Base-by-base conservation (phyloP, 1,284 basidiomycete genomes). In the Ceratobasidium theobromae region DNA sequence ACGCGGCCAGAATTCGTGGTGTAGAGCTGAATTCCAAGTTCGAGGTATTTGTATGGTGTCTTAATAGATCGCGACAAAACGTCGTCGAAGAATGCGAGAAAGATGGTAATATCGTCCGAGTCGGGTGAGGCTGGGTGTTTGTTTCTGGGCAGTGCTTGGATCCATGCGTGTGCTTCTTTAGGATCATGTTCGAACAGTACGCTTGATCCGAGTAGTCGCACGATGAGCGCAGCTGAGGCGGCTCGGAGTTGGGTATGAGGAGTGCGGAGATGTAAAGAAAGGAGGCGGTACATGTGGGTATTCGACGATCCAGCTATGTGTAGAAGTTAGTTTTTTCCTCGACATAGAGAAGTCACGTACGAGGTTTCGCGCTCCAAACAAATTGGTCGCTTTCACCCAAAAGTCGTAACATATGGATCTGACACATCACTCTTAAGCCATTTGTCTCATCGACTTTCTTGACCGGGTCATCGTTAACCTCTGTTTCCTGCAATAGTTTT, bases 11-110 rank as follows among this genome's bases (percentile, higher is more conserved):
- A 33, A 16, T 16, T 28, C n/a, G n/a, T n/a, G 21, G 65, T 33
- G n/a, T 68, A 49, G 8, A 69, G 18, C 23, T 69, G 53, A 27
- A 21, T 45, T 32, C 83, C 74, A 11, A 87, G 86, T 72, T 98
- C 95, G 64, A 96, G 81, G 74, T 97, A 98, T 38, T 86, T 84
- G 75, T 95, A 92, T 0, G 93, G 91, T 0, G 88, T 90, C 77
- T 91, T 94, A 69, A 88, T 73, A 70, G 88, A 93, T n/a, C 92
- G 83, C 65, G 89, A 86, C 5, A 91, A 79, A 72, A 92, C 96
- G 51, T 95, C 91, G 71, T 98, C 95, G 12, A 97, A 71, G 77
- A 97, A 95, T 0, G 78, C 72, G 3, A 91, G 78, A 2, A 95
- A 82, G 38, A 81, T 77, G 9, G 76, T 82, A 51, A 77, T 75